A percentile compares a stretch with the other conserved stretches of the same genome.
These are phyloP conservation scores for Streptanthus diversifolius DNA, from an alignment of 345 rosid genomes.

Conservation along the genomic window DNA sequence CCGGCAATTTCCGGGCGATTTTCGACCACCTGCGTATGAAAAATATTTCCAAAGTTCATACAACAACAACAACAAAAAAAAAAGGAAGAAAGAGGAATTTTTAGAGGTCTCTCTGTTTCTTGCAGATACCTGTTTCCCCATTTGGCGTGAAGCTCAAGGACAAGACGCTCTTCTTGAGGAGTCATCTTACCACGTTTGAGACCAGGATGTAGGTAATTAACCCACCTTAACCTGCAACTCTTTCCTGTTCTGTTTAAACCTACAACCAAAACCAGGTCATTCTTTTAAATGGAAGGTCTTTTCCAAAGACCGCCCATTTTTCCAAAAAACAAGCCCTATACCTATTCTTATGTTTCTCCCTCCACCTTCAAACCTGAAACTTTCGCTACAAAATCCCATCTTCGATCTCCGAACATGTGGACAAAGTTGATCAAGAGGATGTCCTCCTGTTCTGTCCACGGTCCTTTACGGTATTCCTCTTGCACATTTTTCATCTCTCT, in stretches of 20 bases:
- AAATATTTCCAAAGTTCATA: neutral
- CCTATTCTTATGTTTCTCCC: conserved; percentile 88
- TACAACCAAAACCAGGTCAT: conserved; percentile 67
- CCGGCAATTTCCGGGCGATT: conserved; percentile 88
- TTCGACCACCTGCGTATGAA: conserved; percentile 79
- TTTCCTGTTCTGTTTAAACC: conserved; percentile 98
- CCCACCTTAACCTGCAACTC: conserved; percentile 99
- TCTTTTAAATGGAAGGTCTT: conserved; percentile 44
- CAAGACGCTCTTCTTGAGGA: conserved; percentile 81
- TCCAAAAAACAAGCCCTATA: conserved; percentile 46
- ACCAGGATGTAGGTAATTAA: conserved; percentile 94
- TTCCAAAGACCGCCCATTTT: conserved; percentile 46
- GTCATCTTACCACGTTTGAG: conserved; percentile 98
- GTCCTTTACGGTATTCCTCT: conserved; percentile 79
- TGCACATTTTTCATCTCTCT: conserved; percentile 55
- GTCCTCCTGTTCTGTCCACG: conserved; percentile 98
- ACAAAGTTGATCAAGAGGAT: conserved; percentile 74
- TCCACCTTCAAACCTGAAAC: conserved; percentile 99
- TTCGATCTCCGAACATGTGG: conserved; percentile 88
- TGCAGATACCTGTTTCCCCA: conserved; percentile 88
- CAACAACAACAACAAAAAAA: neutral
- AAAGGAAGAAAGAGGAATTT: neutral
- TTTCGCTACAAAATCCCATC: conserved; percentile 98
- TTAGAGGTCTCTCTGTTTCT: conserved; percentile 17
- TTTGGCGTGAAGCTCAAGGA: conserved; percentile 86